Evolutionary conservation across 805 yeast species (phyloP).

Genomic region (Candida ponderosae): DNA sequence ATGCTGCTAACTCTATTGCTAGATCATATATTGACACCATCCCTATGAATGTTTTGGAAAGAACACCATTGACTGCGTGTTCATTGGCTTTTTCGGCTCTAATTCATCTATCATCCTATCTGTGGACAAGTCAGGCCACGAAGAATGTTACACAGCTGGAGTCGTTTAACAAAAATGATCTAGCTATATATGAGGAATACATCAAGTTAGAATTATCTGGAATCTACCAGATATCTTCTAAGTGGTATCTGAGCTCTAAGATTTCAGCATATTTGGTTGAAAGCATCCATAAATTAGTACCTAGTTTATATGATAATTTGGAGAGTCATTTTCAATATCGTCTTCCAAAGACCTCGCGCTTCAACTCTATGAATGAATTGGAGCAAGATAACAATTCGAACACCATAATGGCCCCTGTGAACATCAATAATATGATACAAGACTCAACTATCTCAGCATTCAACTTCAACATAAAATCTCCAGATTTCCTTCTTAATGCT

Average conservation of each 20-base stretch:
- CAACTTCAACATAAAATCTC: neutral
- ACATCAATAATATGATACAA: too few relatives aligned
- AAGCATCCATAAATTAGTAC: constrained; percentile 33
- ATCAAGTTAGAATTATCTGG: constrained; percentile 42
- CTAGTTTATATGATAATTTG: constrained; percentile 30
- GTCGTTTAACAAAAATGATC: constrained; percentile 24
- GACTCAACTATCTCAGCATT: neutral
- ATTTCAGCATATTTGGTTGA: constrained; percentile 39
- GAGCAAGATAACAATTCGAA: too few relatives aligned
- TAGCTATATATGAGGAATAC: constrained; percentile 38
- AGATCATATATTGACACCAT: constrained; percentile 39
- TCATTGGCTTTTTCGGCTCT: constrained; percentile 44
- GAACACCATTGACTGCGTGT: constrained; percentile 48
- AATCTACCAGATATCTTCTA: constrained; percentile 39
- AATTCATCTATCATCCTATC: constrained; percentile 44
- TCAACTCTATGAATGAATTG: too few relatives aligned
- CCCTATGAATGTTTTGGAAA: constrained; percentile 31
- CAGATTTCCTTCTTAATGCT: neutral
- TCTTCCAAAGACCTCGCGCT: neutral
- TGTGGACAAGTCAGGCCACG: constrained; percentile 37
- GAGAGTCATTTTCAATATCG: constrained; percentile 21
- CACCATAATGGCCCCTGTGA: too few relatives aligned
- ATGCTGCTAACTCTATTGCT: constrained; percentile 43
- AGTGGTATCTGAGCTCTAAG: constrained; percentile 42
- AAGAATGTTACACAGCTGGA: neutral